phyloP scores from a whole-genome alignment of 805 yeast species.

The Candida multigemmis region DNA sequence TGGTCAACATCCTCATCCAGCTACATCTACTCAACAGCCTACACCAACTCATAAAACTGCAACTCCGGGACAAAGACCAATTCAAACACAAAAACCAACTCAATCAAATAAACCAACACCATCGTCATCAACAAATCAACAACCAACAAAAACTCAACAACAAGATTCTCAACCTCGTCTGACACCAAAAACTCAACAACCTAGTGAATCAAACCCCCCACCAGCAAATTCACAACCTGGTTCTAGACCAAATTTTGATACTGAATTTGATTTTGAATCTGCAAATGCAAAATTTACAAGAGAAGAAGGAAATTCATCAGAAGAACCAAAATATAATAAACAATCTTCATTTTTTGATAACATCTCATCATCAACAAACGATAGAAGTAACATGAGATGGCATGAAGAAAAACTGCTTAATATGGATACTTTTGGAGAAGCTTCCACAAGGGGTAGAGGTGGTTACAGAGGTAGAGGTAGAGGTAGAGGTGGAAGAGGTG shows the following conservation, averaged over 20 bases:
- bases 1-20: conserved; percentile 26
- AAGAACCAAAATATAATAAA: conserved; percentile 51
- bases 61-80: conserved; percentile 1
- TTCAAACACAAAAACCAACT: conserved; percentile 1
- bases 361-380: conserved; percentile 59
- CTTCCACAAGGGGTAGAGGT: conserved; percentile 1
- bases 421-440: conserved; percentile 4
- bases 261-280: conserved; percentile 68
- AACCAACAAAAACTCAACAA: too few species aligned
- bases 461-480: conserved; percentile 1
- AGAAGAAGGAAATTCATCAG: conserved; percentile 29
- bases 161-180: too few species aligned
- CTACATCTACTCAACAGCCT: conserved; percentile 2
- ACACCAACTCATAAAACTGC: conserved; percentile 2
- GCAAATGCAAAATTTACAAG: conserved; percentile 65
- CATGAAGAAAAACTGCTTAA: conserved; percentile 65
- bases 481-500: too few species aligned
- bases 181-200: not conserved
- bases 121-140: conserved; percentile 5
- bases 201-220: not conserved
- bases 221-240: not conserved
- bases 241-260: conserved; percentile 4
- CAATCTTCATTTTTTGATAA: conserved; percentile 83
- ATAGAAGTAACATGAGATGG: conserved; percentile 49
- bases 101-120: conserved; percentile 1